phyloP scores from a whole-genome alignment of 495 filamentous ascomycete species.

The Xylaria cubensis region DNA sequence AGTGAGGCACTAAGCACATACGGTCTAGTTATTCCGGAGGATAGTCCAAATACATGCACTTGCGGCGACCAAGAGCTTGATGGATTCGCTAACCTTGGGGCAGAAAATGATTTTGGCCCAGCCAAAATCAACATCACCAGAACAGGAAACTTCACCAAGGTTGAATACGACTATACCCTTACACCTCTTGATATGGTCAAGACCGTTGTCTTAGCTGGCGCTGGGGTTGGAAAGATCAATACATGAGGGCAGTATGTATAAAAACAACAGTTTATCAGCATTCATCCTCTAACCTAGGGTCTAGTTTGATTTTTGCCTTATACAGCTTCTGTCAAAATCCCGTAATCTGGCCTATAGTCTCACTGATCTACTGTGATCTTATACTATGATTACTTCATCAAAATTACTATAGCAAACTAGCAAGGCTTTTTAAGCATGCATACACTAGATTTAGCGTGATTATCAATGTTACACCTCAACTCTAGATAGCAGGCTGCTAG shows the following conservation, averaged over 20 bases:
- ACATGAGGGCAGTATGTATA: not conserved
- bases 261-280: not conserved
- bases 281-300: not conserved
- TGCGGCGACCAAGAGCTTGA: not conserved
- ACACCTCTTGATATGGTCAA: not conserved
- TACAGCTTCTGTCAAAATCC: not conserved
- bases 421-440: not conserved
- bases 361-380: too few species aligned
- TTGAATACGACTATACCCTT: not conserved
- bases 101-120: constrained; percentile 52
- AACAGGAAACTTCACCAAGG: constrained; percentile 46
- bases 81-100: constrained; percentile 20
- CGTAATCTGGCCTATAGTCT: not conserved
- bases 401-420: not conserved
- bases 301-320: not conserved
- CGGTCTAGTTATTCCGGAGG: constrained; percentile 54
- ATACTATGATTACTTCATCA: too few species aligned
- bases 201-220: not conserved
- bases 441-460: not conserved
- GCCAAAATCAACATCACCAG: constrained; percentile 50
- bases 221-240: not conserved
- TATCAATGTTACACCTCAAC: not conserved
- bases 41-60: constrained; percentile 47
- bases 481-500: not conserved
- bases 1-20: constrained; percentile 52